Evolutionary conservation across 495 filamentous ascomycete species (phyloP), one percentile per base, ranked within the genome.

Genomic region (Delitschia confertaspora): DNA sequence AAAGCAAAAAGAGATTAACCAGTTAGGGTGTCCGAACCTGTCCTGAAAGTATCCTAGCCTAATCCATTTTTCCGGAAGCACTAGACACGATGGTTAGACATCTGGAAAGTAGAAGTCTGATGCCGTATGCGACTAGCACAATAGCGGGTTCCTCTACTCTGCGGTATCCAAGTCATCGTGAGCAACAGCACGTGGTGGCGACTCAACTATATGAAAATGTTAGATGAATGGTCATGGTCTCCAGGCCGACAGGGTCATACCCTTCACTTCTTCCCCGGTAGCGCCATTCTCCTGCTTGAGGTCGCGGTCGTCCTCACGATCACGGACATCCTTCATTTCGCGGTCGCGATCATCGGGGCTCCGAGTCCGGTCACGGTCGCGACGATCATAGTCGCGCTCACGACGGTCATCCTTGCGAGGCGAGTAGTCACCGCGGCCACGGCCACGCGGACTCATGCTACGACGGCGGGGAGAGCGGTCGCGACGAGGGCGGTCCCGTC

Each of bases 141-240:
- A 16, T 17, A 38, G 25, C n/a, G 33, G 3, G 29, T n/a, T 14
- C 11, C 25, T 32, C 49, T 82, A 94, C 75, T 96, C 91, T 61
- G 88, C 91, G 63, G 88, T 88, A 65, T 98, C 91, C 57, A 98
- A 75, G 62, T 98, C 91, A 66, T 98, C 93, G 62, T 95, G 88
- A 54, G 80, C 39, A 14, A 14, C 81, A 39, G 88, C 82, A 38
- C 86, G 82, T 44, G 82, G 75, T 35, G 85, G 80, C 50, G 84
- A 82, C 33, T 89, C 84, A 61, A 82, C 66, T 59, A 76, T 38
- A 26, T 18, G 33, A 22, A 16, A 18, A n/a, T 43, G 22, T 38
- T 32, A 38, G 36, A 53, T 34, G 33, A 36, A 40, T 33, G 30
- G 33, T 52, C 43, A 19, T 39, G 41, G 27, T 42, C 40, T 30